These are phyloP conservation scores for Apiotrichum porosum DNA, from an alignment of 1,284 basidiomycete species.

Conservation along the genomic window DNA sequence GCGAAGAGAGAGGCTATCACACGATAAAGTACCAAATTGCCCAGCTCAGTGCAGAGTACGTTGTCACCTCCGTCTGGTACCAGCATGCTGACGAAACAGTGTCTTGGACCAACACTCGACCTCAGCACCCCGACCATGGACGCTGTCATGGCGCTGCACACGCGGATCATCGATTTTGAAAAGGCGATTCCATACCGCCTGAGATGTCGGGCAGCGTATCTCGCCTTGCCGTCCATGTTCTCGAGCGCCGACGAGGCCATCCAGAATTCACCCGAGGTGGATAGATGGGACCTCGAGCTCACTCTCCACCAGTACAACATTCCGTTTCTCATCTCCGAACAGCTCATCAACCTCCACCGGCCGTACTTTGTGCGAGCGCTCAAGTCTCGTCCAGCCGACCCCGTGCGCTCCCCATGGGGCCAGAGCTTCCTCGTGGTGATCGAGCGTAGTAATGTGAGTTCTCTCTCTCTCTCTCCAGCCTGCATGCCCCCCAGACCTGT, in stretches of 20 bases:
- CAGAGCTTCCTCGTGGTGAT: constrained; percentile 23
- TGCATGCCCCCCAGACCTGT: too few species aligned
- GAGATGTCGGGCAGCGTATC: constrained; percentile 20
- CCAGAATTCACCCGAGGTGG: constrained; percentile 13
- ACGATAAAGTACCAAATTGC: constrained; percentile 20
- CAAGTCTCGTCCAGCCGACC: constrained; percentile 17
- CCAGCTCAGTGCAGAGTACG: too few species aligned
- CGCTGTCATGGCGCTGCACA: constrained; percentile 12
- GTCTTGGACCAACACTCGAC: constrained; percentile 14
- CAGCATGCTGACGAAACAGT: too few species aligned
- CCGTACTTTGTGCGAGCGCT: constrained; percentile 30
- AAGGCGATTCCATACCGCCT: constrained; percentile 16
- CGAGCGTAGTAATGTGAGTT: constrained; percentile 28
- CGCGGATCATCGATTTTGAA: constrained; percentile 19
- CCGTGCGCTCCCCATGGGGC: constrained; percentile 14
- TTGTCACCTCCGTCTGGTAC: too few species aligned
- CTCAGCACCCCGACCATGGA: constrained; percentile 7
- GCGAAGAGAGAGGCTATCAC: constrained; percentile 6
- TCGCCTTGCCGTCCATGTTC: constrained; percentile 17
- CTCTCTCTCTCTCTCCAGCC: too few species aligned
- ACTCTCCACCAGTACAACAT: constrained; percentile 25
- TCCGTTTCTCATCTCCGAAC: constrained; percentile 25
- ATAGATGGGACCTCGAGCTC: constrained; percentile 15
- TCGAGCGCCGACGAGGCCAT: constrained; percentile 14
- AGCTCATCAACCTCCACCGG: constrained; percentile 24